Conservation (phyloP, 306 rosid genomes). For the Prunus padus region DNA sequence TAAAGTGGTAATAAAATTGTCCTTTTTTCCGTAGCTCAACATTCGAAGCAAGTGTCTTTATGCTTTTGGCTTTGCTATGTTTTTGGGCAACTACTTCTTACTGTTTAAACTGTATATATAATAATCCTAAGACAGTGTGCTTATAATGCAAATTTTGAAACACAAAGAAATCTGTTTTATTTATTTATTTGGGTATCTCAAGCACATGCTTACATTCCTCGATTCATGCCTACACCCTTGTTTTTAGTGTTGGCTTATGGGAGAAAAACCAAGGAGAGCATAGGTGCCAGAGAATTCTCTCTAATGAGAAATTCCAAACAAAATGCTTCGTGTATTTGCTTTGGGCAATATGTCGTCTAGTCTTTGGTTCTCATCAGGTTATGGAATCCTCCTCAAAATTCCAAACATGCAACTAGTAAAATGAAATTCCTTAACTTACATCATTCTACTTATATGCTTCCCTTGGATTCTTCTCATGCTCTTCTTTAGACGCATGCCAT, state of each 20-base stretch:
- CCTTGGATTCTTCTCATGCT: constrained; percentile 52
- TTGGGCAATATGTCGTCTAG: constrained; percentile 51
- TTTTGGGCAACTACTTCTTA: constrained; percentile 34
- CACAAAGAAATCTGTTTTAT: constrained; percentile 15
- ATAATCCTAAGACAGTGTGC: constrained; percentile 29
- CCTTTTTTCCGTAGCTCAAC: constrained; percentile 37
- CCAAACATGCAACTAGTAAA: constrained; percentile 32
- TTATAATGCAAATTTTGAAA: constrained; percentile 21
- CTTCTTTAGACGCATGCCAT: constrained; percentile 29
- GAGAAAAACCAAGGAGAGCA: constrained; percentile 26
- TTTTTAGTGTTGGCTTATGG: constrained; percentile 29
- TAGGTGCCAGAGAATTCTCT: constrained; percentile 45
- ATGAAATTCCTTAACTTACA: constrained; percentile 41
- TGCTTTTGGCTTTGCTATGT: constrained; percentile 45
- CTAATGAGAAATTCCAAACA: constrained; percentile 47
- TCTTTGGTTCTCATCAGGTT: constrained; percentile 46
- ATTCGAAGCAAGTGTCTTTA: constrained; percentile 41
- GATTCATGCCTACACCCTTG: constrained; percentile 52
- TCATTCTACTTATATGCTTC: constrained; percentile 50
- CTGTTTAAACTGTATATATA: constrained; percentile 1
- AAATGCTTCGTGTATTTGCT: constrained; percentile 39
- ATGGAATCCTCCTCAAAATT: constrained; percentile 69
- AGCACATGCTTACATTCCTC: constrained; percentile 55
- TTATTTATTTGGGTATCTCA: constrained; percentile 30
- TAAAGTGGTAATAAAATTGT: not conserved